Evolutionary conservation across 2,329 filamentous ascomycete species (phyloP), one percentile per base, ranked within the genome.

Genomic region (Akanthomyces dipterigenus): DNA sequence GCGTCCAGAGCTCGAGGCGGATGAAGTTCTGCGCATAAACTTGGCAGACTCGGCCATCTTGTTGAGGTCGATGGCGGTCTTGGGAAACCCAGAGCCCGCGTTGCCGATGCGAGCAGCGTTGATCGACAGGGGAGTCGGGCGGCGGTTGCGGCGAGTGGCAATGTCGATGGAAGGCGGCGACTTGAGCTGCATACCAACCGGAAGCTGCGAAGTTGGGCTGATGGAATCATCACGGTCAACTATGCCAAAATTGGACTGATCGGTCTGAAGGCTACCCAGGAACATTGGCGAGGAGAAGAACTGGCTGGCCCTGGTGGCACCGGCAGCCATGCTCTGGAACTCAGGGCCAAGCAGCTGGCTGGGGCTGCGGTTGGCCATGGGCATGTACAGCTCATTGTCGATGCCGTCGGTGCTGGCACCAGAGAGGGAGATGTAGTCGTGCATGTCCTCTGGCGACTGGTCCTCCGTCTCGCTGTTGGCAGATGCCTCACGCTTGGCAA

Each of bases 1-100:
- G 43, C 74, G 69, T 3, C 69, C 71, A 28, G 71, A 68, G 6
- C 81, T 79, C 4, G 76, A 78, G 9, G 80, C 76, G 2, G 82
- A 85, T 16, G 79, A 77, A 48, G 84, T 82, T 46, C 82, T 78
- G 26, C 81, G 78, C 72, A 85, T 82, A 2, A 80, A 78, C 63
- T 76, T 77, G 2, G 76, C 72, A 20, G 75, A 71, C 26, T 83
- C 80, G 20, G 72, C 65, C 36, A 79, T 73, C 65, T 77, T 77
- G 20, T 74, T 67, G 58, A 75, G 69, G n/a, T 84, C 82, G 5
- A 80, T 65, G 1, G 75, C 78, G 0, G 79, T 79, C 69, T 79
- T 80, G 8, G 80, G 77, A 3, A 73, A 74, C 28, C 68, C 71
- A 3, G 65, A 76, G 0, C 80, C 76, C 31, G 58, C 22, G 1